phyloP scores from a whole-genome alignment of 2,329 filamentous ascomycete species.

The Pseudopyricularia javanii region DNA sequence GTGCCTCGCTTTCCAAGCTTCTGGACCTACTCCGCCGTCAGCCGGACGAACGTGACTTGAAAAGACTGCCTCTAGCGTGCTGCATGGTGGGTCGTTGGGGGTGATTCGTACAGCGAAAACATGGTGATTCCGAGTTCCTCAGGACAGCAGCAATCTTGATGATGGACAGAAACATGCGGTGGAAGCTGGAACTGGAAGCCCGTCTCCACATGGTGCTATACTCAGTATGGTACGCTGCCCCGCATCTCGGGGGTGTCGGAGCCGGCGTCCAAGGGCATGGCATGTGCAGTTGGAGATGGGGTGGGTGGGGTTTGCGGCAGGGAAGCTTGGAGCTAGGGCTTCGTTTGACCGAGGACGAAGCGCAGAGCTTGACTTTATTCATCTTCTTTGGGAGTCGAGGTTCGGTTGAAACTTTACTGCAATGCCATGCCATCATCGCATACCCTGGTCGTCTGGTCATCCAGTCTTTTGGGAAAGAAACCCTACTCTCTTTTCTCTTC shows the following conservation, averaged over 20 bases:
- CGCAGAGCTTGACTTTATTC: too few relatives aligned
- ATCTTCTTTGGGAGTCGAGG: too few relatives aligned
- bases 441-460: too few relatives aligned
- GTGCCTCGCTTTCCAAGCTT: not conserved
- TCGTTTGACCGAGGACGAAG: too few relatives aligned
- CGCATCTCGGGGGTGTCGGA: constrained; percentile 2
- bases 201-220: not conserved
- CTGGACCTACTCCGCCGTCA: not conserved
- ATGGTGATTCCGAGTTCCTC: not conserved
- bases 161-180: too few relatives aligned
- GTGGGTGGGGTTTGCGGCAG: not conserved
- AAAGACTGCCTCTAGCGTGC: not conserved
- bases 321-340: not conserved
- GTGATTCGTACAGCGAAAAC: not conserved
- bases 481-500: too few relatives aligned
- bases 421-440: too few relatives aligned
- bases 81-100: not conserved
- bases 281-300: not conserved
- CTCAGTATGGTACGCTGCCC: not conserved
- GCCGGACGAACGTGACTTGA: not conserved
- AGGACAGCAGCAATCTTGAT: too few relatives aligned
- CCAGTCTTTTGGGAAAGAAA: too few relatives aligned
- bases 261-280: not conserved
- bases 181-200: too few relatives aligned
- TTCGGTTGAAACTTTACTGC: too few relatives aligned